Percentiles rank a stretch among this genome's conserved stretches.
These are phyloP conservation scores for Funneliformis geosporum DNA, from an alignment of 192 early-diverging fungal genomes.

Conservation along the genomic window DNA sequence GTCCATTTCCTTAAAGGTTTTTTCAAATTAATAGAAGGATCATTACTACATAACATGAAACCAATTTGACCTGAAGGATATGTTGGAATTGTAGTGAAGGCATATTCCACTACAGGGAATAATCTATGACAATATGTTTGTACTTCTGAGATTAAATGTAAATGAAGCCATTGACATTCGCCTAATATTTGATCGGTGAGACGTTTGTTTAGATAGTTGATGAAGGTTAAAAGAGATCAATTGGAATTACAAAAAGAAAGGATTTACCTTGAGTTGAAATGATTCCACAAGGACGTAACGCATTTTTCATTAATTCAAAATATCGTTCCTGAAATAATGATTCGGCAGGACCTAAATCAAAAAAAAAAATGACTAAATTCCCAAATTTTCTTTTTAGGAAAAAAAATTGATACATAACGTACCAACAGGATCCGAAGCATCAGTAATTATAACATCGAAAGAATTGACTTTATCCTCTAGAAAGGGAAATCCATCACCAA, in stretches of 20 bases:
- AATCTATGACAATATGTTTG: slow-evolving; percentile 75
- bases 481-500: slow-evolving; percentile 96
- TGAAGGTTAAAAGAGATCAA: too few species aligned
- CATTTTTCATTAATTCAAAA: slow-evolving; percentile 91
- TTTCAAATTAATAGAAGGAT: slow-evolving; percentile 67
- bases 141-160: slow-evolving; percentile 89
- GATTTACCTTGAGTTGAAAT: slow-evolving; percentile 90
- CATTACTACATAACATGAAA: slow-evolving; percentile 90
- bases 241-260: neutral
- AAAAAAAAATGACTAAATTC: neutral
- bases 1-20: slow-evolving; percentile 77
- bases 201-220: too few species aligned
- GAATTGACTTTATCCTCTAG: slow-evolving; percentile 81
- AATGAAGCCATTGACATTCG: slow-evolving; percentile 99
- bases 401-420: slow-evolving; percentile 21
- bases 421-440: slow-evolving; percentile 95
- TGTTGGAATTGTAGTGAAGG: slow-evolving; percentile 92
- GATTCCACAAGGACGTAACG: slow-evolving; percentile 86
- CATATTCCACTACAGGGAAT: slow-evolving; percentile 93
- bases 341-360: slow-evolving; percentile 81
- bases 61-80: slow-evolving; percentile 99
- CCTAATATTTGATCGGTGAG: slow-evolving; percentile 43
- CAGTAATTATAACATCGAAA: slow-evolving; percentile 99
- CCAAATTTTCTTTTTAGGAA: neutral
- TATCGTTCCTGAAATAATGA: slow-evolving; percentile 90